Evolutionary conservation across 176 grass and related monocot species (phyloP).

Genomic region (Musa troglodytarum): DNA sequence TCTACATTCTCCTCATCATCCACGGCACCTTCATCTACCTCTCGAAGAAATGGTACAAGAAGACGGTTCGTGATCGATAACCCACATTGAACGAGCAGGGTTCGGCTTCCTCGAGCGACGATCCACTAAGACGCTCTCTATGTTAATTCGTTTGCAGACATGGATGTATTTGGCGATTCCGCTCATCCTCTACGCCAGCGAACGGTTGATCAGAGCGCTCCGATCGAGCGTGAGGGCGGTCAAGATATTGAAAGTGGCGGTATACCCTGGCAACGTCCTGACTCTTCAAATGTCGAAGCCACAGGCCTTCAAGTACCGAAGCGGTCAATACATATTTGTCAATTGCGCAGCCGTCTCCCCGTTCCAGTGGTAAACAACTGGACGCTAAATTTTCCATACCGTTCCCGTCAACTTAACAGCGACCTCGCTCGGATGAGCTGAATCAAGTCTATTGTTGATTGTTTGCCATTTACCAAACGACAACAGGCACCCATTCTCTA

Average conservation of each 20-base stretch:
- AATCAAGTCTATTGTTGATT: too few species aligned
- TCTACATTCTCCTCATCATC: conserved; percentile 80
- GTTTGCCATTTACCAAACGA: too few species aligned
- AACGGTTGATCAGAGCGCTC: conserved; percentile 52
- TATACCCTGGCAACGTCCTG: conserved; percentile 78
- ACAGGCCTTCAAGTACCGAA: conserved; percentile 64
- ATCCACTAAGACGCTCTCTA: too few species aligned
- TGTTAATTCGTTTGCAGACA: conserved; percentile 29
- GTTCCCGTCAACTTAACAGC: too few species aligned
- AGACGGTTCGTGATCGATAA: conserved; percentile 33
- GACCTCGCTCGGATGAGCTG: too few species aligned
- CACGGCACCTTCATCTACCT: conserved; percentile 78
- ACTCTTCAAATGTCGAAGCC: conserved; percentile 80
- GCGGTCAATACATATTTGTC: conserved; percentile 90
- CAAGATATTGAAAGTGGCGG: conserved; percentile 76
- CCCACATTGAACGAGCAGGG: background rate
- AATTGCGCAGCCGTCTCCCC: conserved; percentile 92
- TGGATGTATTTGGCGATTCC: conserved; percentile 91
- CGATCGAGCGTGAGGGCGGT: conserved; percentile 70
- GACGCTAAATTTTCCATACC: too few species aligned
- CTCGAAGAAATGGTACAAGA: conserved; percentile 66
- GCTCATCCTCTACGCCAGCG: conserved; percentile 49
- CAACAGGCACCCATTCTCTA: conserved; percentile 91
- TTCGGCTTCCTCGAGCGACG: too few species aligned
- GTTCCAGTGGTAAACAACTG: conserved; percentile 52